phyloP scores from a whole-genome alignment of 2,329 filamentous ascomycete genomes.

The Fusarium sp. region DNA sequence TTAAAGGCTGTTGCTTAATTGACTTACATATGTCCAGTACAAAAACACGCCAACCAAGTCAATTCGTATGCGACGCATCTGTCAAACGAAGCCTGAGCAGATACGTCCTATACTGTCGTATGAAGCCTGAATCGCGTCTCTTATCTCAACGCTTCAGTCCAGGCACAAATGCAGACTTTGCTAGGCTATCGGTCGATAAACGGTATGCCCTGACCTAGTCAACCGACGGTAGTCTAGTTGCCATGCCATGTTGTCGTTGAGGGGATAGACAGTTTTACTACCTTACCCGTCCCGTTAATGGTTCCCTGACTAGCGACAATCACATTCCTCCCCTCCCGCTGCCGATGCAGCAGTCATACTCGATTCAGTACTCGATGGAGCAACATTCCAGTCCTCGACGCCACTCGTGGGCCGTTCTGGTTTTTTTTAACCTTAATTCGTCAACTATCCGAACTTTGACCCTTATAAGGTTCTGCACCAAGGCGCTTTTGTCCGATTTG shows the following conservation, averaged over 20 bases:
- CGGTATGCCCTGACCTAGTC: slow-evolving; percentile 11
- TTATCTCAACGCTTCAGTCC: background rate
- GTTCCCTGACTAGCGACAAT: slow-evolving; percentile 39
- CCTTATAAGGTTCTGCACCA: slow-evolving; percentile 37
- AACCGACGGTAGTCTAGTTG: slow-evolving; percentile 2
- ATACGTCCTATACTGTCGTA: background rate
- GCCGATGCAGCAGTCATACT: slow-evolving; percentile 20
- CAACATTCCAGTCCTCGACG: slow-evolving; percentile 38
- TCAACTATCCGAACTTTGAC: slow-evolving; percentile 26
- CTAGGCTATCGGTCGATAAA: slow-evolving; percentile 8
- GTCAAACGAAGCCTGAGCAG: background rate
- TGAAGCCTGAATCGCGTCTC: slow-evolving; percentile 8
- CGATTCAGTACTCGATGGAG: slow-evolving; percentile 19
- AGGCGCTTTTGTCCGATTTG: slow-evolving; percentile 18
- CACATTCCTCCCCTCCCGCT: slow-evolving; percentile 40
- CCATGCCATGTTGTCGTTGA: slow-evolving; percentile 21
- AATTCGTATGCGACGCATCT: background rate
- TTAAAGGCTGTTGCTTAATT: background rate
- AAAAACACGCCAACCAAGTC: background rate
- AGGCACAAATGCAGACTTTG: slow-evolving; percentile 22
- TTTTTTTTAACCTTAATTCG: slow-evolving; percentile 33
- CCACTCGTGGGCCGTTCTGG: slow-evolving; percentile 32
- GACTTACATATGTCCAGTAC: background rate
- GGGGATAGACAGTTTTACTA: slow-evolving; percentile 14
- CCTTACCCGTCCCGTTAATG: slow-evolving; percentile 37